Evolutionary conservation across 345 rosid genomes (phyloP).

Genomic region (Euphorbia tirucalli): DNA sequence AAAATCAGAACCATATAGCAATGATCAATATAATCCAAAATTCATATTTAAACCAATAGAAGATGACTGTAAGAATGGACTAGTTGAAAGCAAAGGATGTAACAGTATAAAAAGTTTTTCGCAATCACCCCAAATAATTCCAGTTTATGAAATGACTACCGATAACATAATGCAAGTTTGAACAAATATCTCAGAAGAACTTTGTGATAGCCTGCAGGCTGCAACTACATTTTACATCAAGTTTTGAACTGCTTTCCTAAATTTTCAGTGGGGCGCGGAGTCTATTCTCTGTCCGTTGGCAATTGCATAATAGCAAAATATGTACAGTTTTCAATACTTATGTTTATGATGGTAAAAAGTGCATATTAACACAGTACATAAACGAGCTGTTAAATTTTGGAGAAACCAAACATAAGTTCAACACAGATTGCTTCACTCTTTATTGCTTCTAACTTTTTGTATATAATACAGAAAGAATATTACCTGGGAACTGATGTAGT

Average conservation of each 20-base stretch:
- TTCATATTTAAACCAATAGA: neutral
- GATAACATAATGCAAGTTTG: neutral
- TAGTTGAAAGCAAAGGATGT: neutral
- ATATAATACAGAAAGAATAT: slow-evolving; percentile 15
- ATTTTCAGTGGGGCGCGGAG: neutral
- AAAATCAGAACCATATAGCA: neutral
- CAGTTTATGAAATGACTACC: neutral
- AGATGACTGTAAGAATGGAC: neutral
- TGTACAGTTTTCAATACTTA: neutral
- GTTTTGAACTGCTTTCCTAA: neutral
- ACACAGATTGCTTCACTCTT: neutral
- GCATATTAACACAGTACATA: neutral
- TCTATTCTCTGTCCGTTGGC: neutral
- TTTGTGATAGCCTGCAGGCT: neutral
- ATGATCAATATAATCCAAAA: neutral
- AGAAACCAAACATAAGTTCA: neutral
- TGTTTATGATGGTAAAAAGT: neutral
- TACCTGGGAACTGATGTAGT: slow-evolving; percentile 44
- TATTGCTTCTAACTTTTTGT: neutral
- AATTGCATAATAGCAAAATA: neutral
- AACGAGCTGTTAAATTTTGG: neutral
- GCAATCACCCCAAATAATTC: neutral
- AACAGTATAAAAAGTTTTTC: neutral
- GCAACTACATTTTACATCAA: neutral
- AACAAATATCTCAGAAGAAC: neutral